Conservation (phyloP, 495 filamentous ascomycete species). For the Daldinia loculata region DNA sequence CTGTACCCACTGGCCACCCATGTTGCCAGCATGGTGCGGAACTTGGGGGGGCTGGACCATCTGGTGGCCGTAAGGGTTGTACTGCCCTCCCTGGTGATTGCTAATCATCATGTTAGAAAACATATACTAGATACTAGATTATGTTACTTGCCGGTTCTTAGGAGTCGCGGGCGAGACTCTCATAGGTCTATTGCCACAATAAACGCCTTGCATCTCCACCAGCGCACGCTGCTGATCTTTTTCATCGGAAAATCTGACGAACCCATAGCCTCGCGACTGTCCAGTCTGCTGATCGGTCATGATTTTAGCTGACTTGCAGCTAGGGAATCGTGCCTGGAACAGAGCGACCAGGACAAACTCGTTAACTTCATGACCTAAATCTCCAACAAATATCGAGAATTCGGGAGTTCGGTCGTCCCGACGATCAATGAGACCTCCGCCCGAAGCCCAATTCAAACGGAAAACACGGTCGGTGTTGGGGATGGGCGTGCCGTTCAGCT, state of each 20-base stretch:
- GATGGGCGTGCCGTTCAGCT: conserved; percentile 87
- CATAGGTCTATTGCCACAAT: conserved; percentile 99
- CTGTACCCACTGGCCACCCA: conserved; percentile 53
- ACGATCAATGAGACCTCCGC: conserved; percentile 92
- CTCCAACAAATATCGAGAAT: conserved; percentile 96
- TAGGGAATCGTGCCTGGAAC: conserved; percentile 94
- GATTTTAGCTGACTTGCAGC: conserved; percentile 99
- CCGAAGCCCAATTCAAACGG: conserved; percentile 99
- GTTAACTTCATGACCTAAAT: conserved; percentile 97
- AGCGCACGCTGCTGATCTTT: conserved; percentile 93
- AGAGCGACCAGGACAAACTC: conserved; percentile 97
- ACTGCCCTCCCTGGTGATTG: conserved; percentile 44
- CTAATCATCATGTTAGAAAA: conserved; percentile 31
- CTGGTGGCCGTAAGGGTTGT: conserved; percentile 55
- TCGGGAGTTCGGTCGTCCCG: conserved; percentile 96
- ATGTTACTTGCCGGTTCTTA: conserved; percentile 69
- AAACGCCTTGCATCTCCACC: conserved; percentile 98
- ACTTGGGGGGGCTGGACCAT: conserved; percentile 51
- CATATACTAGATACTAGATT: neutral
- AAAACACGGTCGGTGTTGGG: conserved; percentile 95
- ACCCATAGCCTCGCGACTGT: conserved; percentile 97
- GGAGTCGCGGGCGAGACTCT: conserved; percentile 97
- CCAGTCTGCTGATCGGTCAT: conserved; percentile 99
- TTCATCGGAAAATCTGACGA: conserved; percentile 96
- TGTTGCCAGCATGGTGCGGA: conserved; percentile 46